Evolutionary conservation across 2,329 filamentous ascomycete species (phyloP).

Genomic region (Claviceps cyperi): DNA sequence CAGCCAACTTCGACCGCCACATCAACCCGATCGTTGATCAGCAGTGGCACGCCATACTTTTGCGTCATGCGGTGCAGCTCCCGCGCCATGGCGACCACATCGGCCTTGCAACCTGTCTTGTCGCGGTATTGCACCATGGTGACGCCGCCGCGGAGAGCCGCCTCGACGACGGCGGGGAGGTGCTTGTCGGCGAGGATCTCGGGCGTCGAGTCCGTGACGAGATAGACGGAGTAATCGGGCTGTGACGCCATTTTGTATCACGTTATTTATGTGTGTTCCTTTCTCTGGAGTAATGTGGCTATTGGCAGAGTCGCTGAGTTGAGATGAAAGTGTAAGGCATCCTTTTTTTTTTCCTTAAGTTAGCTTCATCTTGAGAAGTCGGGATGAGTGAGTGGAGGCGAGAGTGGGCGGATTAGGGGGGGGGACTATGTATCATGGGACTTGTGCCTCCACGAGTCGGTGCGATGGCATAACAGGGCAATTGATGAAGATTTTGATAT

Average conservation of each 20-base stretch:
- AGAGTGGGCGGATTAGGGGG: background rate
- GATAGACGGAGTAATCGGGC: conserved; percentile 69
- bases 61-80: conserved; percentile 58
- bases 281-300: background rate
- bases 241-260: background rate
- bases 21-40: conserved; percentile 89
- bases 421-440: background rate
- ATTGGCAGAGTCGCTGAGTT: too few relatives aligned
- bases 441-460: background rate
- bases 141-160: conserved; percentile 63
- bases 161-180: conserved; percentile 58
- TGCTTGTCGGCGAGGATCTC: conserved; percentile 61
- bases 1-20: conserved; percentile 74
- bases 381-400: background rate
- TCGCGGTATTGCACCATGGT: conserved; percentile 84
- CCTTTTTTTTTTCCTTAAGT: background rate
- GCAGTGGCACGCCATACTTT: conserved; percentile 55
- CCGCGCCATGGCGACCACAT: conserved; percentile 54
- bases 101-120: conserved; percentile 63
- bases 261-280: background rate
- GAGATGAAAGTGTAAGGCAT: background rate
- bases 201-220: conserved; percentile 87
- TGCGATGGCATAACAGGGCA: background rate
- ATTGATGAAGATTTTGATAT: too few relatives aligned
- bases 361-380: background rate